Percentiles rank a stretch among this genome's conserved stretches.
Conservation (phyloP, 768 basidiomycete species). For the Leccinum longicurvipes region DNA sequence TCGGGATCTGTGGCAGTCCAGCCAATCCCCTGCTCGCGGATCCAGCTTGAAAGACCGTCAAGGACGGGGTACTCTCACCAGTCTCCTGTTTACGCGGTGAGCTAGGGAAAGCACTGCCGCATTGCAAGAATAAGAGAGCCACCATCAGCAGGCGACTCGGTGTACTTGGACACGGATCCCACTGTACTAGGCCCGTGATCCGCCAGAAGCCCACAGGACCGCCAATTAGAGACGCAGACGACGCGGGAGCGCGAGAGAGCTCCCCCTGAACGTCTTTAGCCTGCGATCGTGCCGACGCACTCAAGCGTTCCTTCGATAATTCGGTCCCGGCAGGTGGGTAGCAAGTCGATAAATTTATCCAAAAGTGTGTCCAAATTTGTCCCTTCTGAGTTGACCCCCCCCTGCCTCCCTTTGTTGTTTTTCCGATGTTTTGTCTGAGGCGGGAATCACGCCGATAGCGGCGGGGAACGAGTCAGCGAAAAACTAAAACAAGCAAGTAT, state of each 20-base stretch:
- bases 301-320: background rate
- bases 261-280: background rate
- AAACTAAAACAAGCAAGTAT: background rate
- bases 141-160: background rate
- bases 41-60: background rate
- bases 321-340: conserved; percentile 1
- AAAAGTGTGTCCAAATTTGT: background rate
- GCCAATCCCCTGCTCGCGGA: background rate
- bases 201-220: background rate
- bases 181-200: conserved; percentile 3
- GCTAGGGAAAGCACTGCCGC: conserved; percentile 2
- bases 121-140: background rate
- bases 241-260: background rate
- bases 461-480: background rate
- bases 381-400: background rate
- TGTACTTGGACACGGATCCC: background rate
- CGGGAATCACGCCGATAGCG: background rate
- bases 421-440: background rate
- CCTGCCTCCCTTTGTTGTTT: background rate
- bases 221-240: background rate
- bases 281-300: background rate
- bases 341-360: background rate
- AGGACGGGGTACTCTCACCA: conserved; percentile 4
- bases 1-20: background rate
- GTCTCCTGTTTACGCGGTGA: conserved; percentile 17